Conservation (phyloP, 306 rosid species). For the Arachis stenosperma region DNA sequence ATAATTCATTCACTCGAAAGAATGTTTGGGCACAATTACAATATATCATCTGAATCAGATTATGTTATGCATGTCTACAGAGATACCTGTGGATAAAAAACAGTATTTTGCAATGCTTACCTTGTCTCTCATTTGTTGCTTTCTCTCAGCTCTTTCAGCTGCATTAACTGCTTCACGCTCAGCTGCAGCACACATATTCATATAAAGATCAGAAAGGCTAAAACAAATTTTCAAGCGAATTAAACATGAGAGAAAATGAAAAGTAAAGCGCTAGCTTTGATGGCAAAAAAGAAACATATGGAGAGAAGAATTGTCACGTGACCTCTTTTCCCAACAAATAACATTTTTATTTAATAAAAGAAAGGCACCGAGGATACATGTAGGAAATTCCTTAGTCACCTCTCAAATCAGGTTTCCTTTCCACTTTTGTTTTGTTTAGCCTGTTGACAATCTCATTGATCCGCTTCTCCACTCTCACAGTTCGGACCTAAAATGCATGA, state of each 20-base stretch:
- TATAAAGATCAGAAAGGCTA: conserved; percentile 26
- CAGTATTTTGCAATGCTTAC: conserved; percentile 47
- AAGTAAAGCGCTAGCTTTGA: conserved; percentile 12
- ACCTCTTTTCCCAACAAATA: conserved; percentile 14
- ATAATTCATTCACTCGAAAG: background rate
- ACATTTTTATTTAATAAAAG: background rate
- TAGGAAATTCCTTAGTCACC: conserved; percentile 48
- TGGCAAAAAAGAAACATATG: background rate
- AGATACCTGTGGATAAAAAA: conserved; percentile 9
- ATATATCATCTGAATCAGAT: background rate
- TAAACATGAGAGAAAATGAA: conserved; percentile 5
- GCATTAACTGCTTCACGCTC: conserved; percentile 94
- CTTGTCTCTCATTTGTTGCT: conserved; percentile 77
- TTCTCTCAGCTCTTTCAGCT: conserved; percentile 95
- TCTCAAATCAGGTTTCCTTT: conserved; percentile 90
- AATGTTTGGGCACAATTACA: background rate
- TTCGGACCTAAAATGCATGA: conserved; percentile 68
- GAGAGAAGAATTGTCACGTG: background rate
- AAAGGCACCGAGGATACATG: background rate
- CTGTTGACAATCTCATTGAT: conserved; percentile 86
- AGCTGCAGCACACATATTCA: conserved; percentile 53
- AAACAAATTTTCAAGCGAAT: conserved; percentile 21
- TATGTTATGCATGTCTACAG: conserved; percentile 10
- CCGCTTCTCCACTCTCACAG: conserved; percentile 92
- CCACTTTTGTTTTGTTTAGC: conserved; percentile 91